A percentile compares a stretch with the other conserved stretches of the same genome.
Evolutionary conservation across 2,329 filamentous ascomycete species (phyloP).

Genomic region (Fusarium brachygibbosum): DNA sequence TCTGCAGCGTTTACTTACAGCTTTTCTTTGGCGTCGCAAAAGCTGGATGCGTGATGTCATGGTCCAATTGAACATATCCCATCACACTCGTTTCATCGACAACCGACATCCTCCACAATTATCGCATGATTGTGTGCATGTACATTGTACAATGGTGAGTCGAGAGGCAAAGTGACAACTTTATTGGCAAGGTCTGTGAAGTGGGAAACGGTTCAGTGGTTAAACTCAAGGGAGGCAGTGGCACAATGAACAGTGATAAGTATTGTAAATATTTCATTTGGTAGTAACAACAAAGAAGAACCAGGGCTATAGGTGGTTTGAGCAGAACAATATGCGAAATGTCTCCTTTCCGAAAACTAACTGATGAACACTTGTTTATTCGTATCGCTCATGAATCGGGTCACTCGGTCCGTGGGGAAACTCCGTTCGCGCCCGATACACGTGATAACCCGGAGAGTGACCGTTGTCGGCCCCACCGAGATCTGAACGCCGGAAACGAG

Average conservation of each 20-base stretch:
- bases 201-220: neutral
- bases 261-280: constrained; percentile 27
- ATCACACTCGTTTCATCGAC: neutral
- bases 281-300: constrained; percentile 19
- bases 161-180: neutral
- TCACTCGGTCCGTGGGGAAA: constrained; percentile 18
- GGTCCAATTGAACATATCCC: neutral
- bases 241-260: neutral
- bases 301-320: constrained; percentile 33
- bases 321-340: constrained; percentile 21
- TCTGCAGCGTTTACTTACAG: neutral
- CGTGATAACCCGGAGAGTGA: constrained; percentile 39
- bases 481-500: constrained; percentile 34
- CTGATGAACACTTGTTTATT: constrained; percentile 4
- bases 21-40: neutral
- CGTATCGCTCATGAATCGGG: neutral
- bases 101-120: neutral
- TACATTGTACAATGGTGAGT: too few species aligned
- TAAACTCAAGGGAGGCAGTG: neutral
- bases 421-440: constrained; percentile 24
- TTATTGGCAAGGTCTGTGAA: neutral
- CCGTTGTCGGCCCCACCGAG: constrained; percentile 34
- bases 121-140: too few species aligned
- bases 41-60: neutral
- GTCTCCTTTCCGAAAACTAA: constrained; percentile 7